Evolutionary conservation across 108 stramenopile genomes (phyloP), one percentile per base, ranked within the genome.

Genomic region (Cyclotella sp.): DNA sequence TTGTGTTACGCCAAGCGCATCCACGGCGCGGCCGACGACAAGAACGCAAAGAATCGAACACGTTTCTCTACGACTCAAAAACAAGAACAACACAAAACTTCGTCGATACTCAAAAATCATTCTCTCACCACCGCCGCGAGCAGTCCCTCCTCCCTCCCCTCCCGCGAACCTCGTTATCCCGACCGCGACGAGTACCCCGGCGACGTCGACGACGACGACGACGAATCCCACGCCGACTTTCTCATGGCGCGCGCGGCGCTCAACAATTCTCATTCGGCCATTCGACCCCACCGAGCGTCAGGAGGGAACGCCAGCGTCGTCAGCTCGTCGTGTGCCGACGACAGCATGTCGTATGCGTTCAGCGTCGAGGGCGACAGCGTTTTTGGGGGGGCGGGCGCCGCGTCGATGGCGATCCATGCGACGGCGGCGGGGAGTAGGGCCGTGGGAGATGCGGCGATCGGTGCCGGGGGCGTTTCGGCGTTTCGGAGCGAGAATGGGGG

Each of bases 401-500:
- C 42, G 22, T 13, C 9, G 22, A 24, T 5, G 34, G 34, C 34
- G 6, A 34, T 6, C 4, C 4, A 2, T 2, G 34, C 34, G 6
- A 34, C 6, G 34, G 6, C 6, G 34, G 6, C 6, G 34, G 34
- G 34, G 6, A 12, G 55, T 3, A 24, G 29, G 6, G 34, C 9
- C 10, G 19, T 41, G 26, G 77, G 69, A 12, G 81, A 82, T 72
- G 69, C 64, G 19, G 65, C 63, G 13, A 82, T 82, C 44, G 81
- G 81, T 41, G 79, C 73, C 11, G 79, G 73, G 30, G 79, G 73
- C 16, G 27, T 75, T 19, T 26, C 53, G 43, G 70, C 74, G 16
- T 82, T 82, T 59, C 63, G 49, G n/a, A 71, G 65, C 71, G 81
- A 82, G 15, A 82, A 75, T 62, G 81, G 76, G 18, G 76, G 81